Base-by-base conservation (phyloP, 2,329 filamentous ascomycete genomes). In the Cordyceps cicadae region DNA sequence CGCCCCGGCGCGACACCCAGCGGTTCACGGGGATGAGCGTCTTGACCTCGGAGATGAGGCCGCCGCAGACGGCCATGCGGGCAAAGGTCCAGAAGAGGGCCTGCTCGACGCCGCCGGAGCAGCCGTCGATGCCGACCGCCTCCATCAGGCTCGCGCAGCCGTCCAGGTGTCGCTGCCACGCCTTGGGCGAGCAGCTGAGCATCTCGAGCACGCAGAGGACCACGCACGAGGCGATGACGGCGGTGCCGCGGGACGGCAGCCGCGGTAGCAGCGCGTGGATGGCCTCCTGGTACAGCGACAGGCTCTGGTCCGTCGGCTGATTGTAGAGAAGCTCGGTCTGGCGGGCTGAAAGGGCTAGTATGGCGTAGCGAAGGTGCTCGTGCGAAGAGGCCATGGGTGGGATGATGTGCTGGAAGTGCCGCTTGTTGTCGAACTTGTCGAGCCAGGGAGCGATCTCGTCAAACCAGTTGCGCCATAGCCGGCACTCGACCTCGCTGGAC, bases 71-170 rank as follows among this genome's bases (percentile, higher is more conserved):
- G 64, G 81, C 78, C 79, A 82, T 82, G 8, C 79, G 73, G 0
- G 78, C 79, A 67, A 81, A 82, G 60, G 78, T 81, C 80, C 80
- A 82, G 62, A 82, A 82, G 0, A 82, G 67, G 1, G 79, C 79
- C 64, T 81, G 76, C 17, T 80, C 73, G 3, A 79, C 71, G 3
- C 78, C 77, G 0, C 78, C 78, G 0, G 75, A 76, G 62, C 81
- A 80, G 0, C 80, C 79, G 63, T 80, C 77, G 46, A 81, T 79
- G 0, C 76, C 77, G 3, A 78, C 75, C 0, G 79, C 76, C 63
- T 80, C 74, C 63, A 82, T 77, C 0, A 82, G 68, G 55, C 75
- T 76, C 4, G 80, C 79, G 62, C 79, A 82, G 0, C 79, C 79
- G 62, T 82, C 79, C 0, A 82, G 72, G 63, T 82, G 79, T 1